Evolutionary conservation across 169 alveolate genomes (phyloP), one percentile per base, ranked within the genome.

Genomic region (Eimeria tenella): DNA sequence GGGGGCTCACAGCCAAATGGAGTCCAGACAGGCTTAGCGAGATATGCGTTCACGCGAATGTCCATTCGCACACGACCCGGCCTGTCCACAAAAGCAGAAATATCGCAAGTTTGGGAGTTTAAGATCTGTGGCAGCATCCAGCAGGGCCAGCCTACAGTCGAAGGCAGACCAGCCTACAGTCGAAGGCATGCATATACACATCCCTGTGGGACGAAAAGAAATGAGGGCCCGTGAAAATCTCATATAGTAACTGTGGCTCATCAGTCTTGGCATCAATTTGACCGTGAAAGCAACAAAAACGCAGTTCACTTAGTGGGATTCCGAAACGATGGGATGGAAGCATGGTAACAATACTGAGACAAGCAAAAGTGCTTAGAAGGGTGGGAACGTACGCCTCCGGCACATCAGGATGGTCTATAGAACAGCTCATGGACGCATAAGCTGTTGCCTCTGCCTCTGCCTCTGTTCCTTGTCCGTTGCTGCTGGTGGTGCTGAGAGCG

Each of bases 11-110:
- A 55, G 73, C 97, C 97, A 88, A 94, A 96, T 3, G 97, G 97
- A 17, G 97, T 96, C 74, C 84, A 93, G 58, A 96, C 93, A 0
- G 97, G 97, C 53, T 91, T 89, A 19, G 97, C 97, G 87, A 95
- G 79, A 88, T 96, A 96, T 10, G 96, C 94, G n/a, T 95, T 95
- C 50, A 96, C 62, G 68, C 96, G 94, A 21, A 95, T 71, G 58
- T 96, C 96, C 96, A 86, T 86, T 1, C 96, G 94, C 4, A 94
- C 96, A 11, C 71, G 74, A 5, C 92, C 93, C 5, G 81, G 62
- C 55, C 96, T 93, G 86, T 31, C 42, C 42, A 31, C 42, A 31
- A 31, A 31, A 31, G 42, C 42, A 31, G 4, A 31, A 31, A 31
- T 31, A 31, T 2, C 42, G 42, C 42, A 31, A 31, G 2, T 31